Percentiles rank a stretch among this genome's conserved stretches.
Conservation (phyloP, 495 filamentous ascomycete species). For the Aspergillus campestris region DNA sequence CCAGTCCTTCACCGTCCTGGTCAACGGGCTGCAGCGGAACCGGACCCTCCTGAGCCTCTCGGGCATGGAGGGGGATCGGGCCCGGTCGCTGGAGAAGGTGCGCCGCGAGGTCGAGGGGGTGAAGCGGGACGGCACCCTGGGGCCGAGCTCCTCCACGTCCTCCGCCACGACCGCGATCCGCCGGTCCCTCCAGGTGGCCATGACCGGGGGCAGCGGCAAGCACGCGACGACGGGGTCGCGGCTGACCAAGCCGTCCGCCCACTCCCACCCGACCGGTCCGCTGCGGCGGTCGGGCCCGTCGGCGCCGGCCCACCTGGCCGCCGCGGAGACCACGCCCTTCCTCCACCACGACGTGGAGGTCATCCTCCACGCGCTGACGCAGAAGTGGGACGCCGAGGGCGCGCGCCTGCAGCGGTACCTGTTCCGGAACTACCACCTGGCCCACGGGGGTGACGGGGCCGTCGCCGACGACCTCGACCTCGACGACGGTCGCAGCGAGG, state of each 20-base stretch:
- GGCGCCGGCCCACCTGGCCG: slow-evolving; percentile 9
- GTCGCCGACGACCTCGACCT: neutral
- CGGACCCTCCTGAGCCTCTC: slow-evolving; percentile 57
- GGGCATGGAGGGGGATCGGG: slow-evolving; percentile 54
- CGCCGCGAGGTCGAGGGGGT: slow-evolving; percentile 49
- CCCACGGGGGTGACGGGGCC: slow-evolving; percentile 31
- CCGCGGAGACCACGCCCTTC: slow-evolving; percentile 21
- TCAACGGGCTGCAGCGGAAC: slow-evolving; percentile 64
- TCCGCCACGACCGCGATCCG: slow-evolving; percentile 37
- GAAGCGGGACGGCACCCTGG: slow-evolving; percentile 24
- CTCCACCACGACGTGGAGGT: slow-evolving; percentile 42
- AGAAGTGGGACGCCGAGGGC: slow-evolving; percentile 56
- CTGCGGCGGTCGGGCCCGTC: slow-evolving; percentile 15
- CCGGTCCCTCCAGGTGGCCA: slow-evolving; percentile 37
- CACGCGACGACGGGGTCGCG: slow-evolving; percentile 24
- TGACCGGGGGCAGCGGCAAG: slow-evolving; percentile 19
- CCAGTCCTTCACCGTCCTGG: slow-evolving; percentile 67
- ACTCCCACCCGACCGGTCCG: slow-evolving; percentile 14
- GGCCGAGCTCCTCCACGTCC: slow-evolving; percentile 13
- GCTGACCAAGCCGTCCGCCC: slow-evolving; percentile 17
- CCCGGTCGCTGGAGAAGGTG: slow-evolving; percentile 53
- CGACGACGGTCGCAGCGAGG: slow-evolving; percentile 29
- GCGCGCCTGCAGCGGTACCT: slow-evolving; percentile 50
- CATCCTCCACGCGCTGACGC: slow-evolving; percentile 47
- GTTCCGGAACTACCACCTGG: slow-evolving; percentile 51